Evolutionary conservation across 805 yeast species (phyloP).

Genomic region (Blastobotrys mokoenaii): DNA sequence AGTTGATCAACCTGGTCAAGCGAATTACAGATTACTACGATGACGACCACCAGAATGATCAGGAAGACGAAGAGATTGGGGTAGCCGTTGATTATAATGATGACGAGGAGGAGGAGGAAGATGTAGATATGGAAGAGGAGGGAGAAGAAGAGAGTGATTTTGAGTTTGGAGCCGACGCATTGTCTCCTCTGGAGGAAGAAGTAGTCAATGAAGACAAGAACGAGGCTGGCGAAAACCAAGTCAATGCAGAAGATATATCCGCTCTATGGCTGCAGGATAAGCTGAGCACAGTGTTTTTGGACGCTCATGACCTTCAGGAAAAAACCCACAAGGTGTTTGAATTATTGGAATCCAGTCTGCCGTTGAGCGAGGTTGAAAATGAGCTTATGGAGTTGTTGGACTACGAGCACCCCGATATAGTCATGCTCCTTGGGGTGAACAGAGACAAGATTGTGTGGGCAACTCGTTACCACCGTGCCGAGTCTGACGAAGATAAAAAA

Average conservation of each 20-base stretch:
- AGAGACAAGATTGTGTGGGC: conserved; percentile 48
- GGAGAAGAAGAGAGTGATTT: conserved; percentile 11
- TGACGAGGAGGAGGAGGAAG: conserved; percentile 24
- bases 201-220: conserved; percentile 4
- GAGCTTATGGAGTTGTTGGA: conserved; percentile 47
- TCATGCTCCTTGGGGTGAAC: conserved; percentile 42
- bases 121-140: conserved; percentile 22
- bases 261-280: conserved; percentile 48
- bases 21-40: conserved; percentile 44
- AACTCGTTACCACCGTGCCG: conserved; percentile 35
- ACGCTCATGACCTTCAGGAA: conserved; percentile 35
- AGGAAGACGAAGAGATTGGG: conserved; percentile 33
- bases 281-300: conserved; percentile 32
- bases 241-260: conserved; percentile 36
- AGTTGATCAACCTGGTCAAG: conserved; percentile 36
- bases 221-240: conserved; percentile 3
- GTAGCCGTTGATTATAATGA: conserved; percentile 37
- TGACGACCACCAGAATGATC: conserved; percentile 13
- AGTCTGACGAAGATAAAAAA: conserved; percentile 11
- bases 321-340: conserved; percentile 34
- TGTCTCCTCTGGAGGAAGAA: background rate
- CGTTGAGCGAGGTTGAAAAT: conserved; percentile 42
- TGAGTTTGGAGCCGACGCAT: conserved; percentile 7
- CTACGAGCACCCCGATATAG: conserved; percentile 42
- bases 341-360: conserved; percentile 33